Conservation (phyloP, 495 filamentous ascomycete genomes). For the Acidomyces sp. region DNA sequence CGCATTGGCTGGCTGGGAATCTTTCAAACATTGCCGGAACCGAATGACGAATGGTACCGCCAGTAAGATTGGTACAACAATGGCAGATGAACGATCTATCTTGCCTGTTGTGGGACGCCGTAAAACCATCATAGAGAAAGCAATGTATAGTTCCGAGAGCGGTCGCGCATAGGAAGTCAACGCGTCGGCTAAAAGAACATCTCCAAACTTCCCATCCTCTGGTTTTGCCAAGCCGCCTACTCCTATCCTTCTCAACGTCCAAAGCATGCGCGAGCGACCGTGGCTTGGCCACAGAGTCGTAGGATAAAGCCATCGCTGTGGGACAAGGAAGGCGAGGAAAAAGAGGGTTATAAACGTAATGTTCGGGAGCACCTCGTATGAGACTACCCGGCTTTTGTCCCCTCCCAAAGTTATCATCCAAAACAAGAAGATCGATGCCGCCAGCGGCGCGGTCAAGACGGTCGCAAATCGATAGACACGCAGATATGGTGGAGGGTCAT, state of each 20-base stretch:
- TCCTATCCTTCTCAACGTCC: constrained; percentile 55
- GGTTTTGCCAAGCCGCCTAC: constrained; percentile 70
- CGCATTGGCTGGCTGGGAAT: constrained; percentile 77
- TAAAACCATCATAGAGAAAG: constrained; percentile 64
- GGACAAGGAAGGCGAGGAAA: constrained; percentile 54
- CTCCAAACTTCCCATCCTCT: constrained; percentile 79
- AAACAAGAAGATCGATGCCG: constrained; percentile 60
- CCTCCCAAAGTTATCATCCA: constrained; percentile 65
- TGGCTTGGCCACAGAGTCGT: constrained; percentile 38
- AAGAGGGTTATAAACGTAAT: constrained; percentile 62
- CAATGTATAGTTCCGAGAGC: constrained; percentile 76
- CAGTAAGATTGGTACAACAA: constrained; percentile 68
- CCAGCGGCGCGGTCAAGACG: constrained; percentile 55
- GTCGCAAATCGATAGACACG: constrained; percentile 73
- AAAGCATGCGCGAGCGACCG: constrained; percentile 64
- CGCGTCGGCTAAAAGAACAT: constrained; percentile 87
- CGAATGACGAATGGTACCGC: constrained; percentile 73
- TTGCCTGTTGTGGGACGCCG: constrained; percentile 59
- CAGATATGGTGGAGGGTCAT: constrained; percentile 45
- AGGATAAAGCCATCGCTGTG: constrained; percentile 35
- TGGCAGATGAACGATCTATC: constrained; percentile 62
- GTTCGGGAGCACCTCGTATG: constrained; percentile 67
- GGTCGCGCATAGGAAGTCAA: constrained; percentile 90
- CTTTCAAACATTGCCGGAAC: constrained; percentile 81
- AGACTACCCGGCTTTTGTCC: constrained; percentile 47